phyloP scores from a whole-genome alignment of 495 filamentous ascomycete species.

The Penicillium pancosmium region DNA sequence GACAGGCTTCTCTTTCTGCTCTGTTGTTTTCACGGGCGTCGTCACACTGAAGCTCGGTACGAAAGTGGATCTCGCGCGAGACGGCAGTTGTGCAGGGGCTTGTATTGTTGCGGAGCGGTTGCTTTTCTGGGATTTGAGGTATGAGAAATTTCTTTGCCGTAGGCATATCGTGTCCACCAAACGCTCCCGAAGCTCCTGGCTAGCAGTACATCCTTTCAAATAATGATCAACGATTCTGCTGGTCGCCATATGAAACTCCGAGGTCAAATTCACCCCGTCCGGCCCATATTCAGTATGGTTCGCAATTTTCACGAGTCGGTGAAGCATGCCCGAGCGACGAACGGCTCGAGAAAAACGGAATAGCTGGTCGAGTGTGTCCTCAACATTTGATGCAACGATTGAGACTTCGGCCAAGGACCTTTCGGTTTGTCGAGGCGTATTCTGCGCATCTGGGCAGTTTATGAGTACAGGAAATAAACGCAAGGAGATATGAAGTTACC shows the following conservation, averaged over 20 bases:
- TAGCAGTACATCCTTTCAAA: neutral
- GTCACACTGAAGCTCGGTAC: neutral
- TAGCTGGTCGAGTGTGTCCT: constrained; percentile 11
- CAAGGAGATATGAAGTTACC: neutral
- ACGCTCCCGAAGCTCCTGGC: neutral
- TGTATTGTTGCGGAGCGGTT: neutral
- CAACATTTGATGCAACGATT: neutral
- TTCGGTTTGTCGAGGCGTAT: neutral
- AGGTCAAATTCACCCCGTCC: neutral
- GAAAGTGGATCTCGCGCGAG: neutral
- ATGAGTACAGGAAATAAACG: neutral
- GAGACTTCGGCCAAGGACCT: neutral
- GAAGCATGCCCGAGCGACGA: constrained; percentile 24
- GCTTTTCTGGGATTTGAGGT: neutral
- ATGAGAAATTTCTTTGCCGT: neutral
- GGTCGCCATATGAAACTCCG: neutral
- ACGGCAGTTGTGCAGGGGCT: neutral
- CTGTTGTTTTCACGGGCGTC: neutral
- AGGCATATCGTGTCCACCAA: neutral
- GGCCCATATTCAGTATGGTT: neutral
- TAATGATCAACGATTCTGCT: neutral
- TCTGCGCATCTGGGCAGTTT: neutral
- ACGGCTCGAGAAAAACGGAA: constrained; percentile 19
- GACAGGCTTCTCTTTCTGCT: neutral
- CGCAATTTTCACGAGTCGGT: constrained; percentile 17